phyloP scores from a whole-genome alignment of 2,329 filamentous ascomycete genomes.

The Penicillium psychrosexuale region DNA sequence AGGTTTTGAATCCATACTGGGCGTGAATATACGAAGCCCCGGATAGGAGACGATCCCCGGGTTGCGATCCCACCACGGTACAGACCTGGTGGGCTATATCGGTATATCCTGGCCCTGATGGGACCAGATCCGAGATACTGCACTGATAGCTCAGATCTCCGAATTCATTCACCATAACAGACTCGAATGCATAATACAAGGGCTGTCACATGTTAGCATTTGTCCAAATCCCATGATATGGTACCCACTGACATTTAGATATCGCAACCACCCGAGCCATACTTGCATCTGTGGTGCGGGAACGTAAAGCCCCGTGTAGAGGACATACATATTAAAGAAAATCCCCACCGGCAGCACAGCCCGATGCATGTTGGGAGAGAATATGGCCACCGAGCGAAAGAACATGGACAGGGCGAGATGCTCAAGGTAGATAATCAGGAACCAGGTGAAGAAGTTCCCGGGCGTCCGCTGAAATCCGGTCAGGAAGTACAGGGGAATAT shows the following conservation, averaged over 20 bases:
- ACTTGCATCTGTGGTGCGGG: background rate
- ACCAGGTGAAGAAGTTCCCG: background rate
- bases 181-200: constrained; percentile 62
- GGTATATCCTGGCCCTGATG: constrained; percentile 63
- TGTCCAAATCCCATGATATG: background rate
- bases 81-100: constrained; percentile 66
- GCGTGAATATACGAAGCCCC: background rate
- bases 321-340: background rate
- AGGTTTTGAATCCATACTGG: background rate
- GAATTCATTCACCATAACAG: constrained; percentile 82
- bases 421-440: background rate
- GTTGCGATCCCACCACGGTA: background rate
- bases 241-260: background rate
- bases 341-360: background rate
- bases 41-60: background rate
- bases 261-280: background rate
- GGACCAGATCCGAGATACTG: constrained; percentile 62
- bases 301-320: background rate
- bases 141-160: constrained; percentile 64
- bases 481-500: background rate
- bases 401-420: background rate
- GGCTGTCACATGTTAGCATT: background rate
- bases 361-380: background rate
- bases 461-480: background rate
- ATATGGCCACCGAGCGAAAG: background rate